These are phyloP conservation scores for Allium cepa DNA, from an alignment of 106 monocot genomes.

Conservation along the genomic window DNA sequence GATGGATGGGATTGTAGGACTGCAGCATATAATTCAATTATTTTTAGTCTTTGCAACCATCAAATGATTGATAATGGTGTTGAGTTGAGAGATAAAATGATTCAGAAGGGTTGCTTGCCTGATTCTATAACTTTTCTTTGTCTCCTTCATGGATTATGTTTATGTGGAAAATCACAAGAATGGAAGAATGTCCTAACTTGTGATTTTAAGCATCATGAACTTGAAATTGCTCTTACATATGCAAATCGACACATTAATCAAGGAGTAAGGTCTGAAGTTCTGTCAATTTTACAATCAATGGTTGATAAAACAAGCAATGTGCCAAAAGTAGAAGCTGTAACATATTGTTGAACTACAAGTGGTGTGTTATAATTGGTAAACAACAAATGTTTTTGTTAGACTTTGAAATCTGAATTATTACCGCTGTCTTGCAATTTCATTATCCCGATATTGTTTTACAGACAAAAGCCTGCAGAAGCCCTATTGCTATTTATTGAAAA, in stretches of 20 bases:
- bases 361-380: no score
- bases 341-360: no score
- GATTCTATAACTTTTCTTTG: constrained; percentile 51
- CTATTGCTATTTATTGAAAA: no score
- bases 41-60: constrained; percentile 74
- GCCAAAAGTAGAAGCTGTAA: neutral
- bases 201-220: constrained; percentile 42
- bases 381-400: no score
- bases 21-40: constrained; percentile 72
- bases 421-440: no score
- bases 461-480: no score
- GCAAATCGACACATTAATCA: constrained; percentile 25
- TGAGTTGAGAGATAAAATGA: constrained; percentile 66
- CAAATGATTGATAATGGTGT: constrained; percentile 60
- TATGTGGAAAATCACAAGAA: constrained; percentile 43
- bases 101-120: constrained; percentile 32
- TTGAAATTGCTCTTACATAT: constrained; percentile 41
- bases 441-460: no score
- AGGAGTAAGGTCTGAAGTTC: constrained; percentile 36
- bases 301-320: constrained; percentile 14
- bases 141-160: constrained; percentile 70
- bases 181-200: constrained; percentile 40
- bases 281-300: constrained; percentile 38
- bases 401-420: no score
- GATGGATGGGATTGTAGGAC: constrained; percentile 54